A percentile compares a stretch with the other conserved stretches of the same genome.
Conservation (phyloP, 176 grass and related monocot species). For the Oryza longistaminata region DNA sequence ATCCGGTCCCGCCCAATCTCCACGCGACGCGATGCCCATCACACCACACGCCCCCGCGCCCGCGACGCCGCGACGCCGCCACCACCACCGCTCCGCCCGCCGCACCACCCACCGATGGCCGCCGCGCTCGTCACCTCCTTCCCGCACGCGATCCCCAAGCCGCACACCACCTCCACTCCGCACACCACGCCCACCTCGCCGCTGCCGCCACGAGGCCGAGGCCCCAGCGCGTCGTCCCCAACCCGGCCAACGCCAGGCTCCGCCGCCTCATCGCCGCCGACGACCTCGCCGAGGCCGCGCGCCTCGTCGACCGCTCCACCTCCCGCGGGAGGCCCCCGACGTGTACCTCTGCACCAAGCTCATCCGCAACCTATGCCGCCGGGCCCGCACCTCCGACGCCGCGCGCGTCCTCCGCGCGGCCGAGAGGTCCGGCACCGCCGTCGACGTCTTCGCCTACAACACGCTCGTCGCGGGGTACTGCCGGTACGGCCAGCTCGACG, state of each 20-base stretch:
- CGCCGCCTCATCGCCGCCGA: slow-evolving; percentile 59
- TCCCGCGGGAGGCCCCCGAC: slow-evolving; percentile 49
- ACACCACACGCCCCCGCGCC: slow-evolving; percentile 38
- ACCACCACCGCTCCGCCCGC: neutral
- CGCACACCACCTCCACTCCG: neutral
- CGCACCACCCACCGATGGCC: slow-evolving; percentile 48
- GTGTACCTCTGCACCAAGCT: slow-evolving; percentile 68
- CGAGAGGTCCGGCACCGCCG: slow-evolving; percentile 34
- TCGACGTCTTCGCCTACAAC: slow-evolving; percentile 65
- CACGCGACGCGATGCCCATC: slow-evolving; percentile 8
- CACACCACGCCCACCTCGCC: slow-evolving; percentile 1
- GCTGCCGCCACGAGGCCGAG: slow-evolving; percentile 39
- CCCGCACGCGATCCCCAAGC: slow-evolving; percentile 28
- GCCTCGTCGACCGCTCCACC: slow-evolving; percentile 45
- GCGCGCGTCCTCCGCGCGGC: slow-evolving; percentile 55
- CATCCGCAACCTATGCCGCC: slow-evolving; percentile 66
- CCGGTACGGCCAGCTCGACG: slow-evolving; percentile 51
- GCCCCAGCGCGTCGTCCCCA: slow-evolving; percentile 16
- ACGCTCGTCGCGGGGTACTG: slow-evolving; percentile 52
- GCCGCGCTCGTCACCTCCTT: slow-evolving; percentile 44
- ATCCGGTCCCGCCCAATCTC: slow-evolving; percentile 48
- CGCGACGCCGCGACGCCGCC: neutral
- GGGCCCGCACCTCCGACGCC: slow-evolving; percentile 55
- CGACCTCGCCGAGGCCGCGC: slow-evolving; percentile 50
- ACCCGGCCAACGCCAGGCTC: slow-evolving; percentile 36